phyloP scores from a whole-genome alignment of 148 eudicot species.

The Spergularia marina region DNA sequence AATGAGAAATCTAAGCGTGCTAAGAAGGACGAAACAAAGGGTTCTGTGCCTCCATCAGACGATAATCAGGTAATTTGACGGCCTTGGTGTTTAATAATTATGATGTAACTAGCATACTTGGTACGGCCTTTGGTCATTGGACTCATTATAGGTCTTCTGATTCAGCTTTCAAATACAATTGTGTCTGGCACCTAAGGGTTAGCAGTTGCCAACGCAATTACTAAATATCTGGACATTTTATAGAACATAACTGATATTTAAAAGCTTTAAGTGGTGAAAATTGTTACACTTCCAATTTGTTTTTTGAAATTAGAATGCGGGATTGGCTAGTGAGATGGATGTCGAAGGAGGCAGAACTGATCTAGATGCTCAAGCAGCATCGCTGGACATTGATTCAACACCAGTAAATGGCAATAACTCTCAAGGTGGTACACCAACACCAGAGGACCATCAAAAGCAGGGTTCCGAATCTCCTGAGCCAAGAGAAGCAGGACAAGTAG shows the following conservation, averaged over 20 bases:
- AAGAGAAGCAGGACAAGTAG: conserved; percentile 74
- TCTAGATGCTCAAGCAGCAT: conserved; percentile 54
- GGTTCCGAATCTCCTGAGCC: conserved; percentile 63
- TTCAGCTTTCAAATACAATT: neutral
- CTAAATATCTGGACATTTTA: neutral
- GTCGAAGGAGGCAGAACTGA: conserved; percentile 60
- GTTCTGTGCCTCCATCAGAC: conserved; percentile 51
- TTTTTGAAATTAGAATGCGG: conserved; percentile 38
- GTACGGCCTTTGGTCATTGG: neutral
- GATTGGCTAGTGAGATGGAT: conserved; percentile 59
- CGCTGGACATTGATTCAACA: conserved; percentile 57
- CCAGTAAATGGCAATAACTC: conserved; percentile 50
- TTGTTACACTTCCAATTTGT: neutral
- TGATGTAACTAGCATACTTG: neutral
- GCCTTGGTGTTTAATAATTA: neutral
- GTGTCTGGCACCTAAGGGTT: neutral
- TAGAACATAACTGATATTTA: neutral
- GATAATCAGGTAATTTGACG: conserved; percentile 61
- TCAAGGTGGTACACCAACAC: conserved; percentile 53
- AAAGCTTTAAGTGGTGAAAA: neutral
- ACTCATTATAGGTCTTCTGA: neutral
- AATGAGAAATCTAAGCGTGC: conserved; percentile 82
- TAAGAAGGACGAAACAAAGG: conserved; percentile 85
- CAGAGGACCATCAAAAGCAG: conserved; percentile 65
- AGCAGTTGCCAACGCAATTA: neutral